Base-by-base conservation (phyloP, 2,329 filamentous ascomycete genomes). In the Rasamsonia emersonii region DNA sequence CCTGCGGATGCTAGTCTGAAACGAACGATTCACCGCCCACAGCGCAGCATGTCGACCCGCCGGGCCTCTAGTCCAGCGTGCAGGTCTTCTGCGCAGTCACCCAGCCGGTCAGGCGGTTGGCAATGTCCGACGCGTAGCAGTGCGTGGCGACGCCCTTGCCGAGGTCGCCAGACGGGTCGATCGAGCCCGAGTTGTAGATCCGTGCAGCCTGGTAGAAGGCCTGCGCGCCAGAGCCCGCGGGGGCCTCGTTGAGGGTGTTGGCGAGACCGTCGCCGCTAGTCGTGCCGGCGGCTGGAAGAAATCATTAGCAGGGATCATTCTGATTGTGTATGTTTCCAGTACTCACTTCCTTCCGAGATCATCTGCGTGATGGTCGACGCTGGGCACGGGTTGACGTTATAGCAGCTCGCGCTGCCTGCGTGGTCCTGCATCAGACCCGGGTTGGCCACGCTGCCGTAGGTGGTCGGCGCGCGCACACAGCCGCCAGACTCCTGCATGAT, bases 91-190 rank as follows among this genome's bases (percentile, higher is more conserved):
- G n/a, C n/a, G 21, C 31, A 28, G 25, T 50, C n/a, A 36, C 50
- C 62, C 62, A 65, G n/a, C 62, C 58, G 9, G 49, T 49, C 27
- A 68, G 47, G 19, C 64, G 52, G 43, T 69, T 69, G 27, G 70
- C 68, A 39, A 72, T 55, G 39, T 73, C 69, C 13, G 52, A 59
- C 4, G 61, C 55, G 44, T 73, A 73, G 53, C 67, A 71, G 38
- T 60, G 56, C 63, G 64, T 14, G 3, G 43, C 39, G 44, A 65
- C 52, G 24, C 62, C 61, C 32, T 57, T 37, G 4, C 27, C 51
- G n/a, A 58, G 43, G 24, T 56, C 47, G 1, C 38, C 39, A 6
- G 37, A 40, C 0, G 31, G 9, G 19, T 45, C 42, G 11, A 56
- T 46, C 0, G 41, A 40, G n/a, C 54, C 54, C 0, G 54, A 56